Percentiles rank a stretch among this genome's conserved stretches.
Evolutionary conservation across 2,329 filamentous ascomycete species (phyloP).

Genomic region (Diaporthe sp.): DNA sequence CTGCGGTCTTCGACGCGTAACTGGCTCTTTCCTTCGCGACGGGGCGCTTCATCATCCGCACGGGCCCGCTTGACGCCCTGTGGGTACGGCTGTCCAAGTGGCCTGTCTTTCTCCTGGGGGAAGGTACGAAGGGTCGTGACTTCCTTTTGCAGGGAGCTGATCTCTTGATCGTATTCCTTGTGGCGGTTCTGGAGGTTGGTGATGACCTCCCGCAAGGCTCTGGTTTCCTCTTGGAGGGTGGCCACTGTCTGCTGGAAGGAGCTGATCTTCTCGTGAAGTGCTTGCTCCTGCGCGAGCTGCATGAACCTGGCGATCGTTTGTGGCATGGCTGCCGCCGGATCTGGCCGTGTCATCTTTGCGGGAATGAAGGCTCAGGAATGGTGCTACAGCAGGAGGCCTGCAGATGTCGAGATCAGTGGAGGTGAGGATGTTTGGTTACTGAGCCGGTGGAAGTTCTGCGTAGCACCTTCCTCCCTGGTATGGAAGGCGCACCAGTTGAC

Average conservation of each 20-base stretch:
- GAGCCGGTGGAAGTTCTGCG: neutral
- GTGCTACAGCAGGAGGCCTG: too few relatives aligned
- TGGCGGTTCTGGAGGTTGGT: neutral
- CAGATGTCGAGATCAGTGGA: neutral
- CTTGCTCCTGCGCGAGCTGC: neutral
- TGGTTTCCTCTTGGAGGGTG: neutral
- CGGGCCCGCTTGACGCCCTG: conserved; percentile 10
- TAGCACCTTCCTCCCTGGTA: neutral
- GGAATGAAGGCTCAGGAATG: neutral
- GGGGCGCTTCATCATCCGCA: neutral
- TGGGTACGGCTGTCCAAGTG: neutral
- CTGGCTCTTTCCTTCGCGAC: neutral
- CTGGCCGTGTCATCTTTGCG: neutral
- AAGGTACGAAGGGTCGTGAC: neutral
- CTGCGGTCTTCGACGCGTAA: too few relatives aligned
- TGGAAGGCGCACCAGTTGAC: neutral
- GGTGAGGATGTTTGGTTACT: too few relatives aligned
- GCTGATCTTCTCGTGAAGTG: neutral
- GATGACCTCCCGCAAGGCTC: neutral
- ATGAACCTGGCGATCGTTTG: neutral
- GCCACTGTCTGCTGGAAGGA: neutral
- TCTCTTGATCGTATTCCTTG: neutral
- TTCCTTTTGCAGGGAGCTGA: neutral
- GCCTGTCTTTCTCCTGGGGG: neutral
- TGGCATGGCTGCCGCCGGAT: neutral